These are phyloP conservation scores for Gynostemma pentaphyllum DNA, from an alignment of 306 rosid genomes.

Conservation along the genomic window DNA sequence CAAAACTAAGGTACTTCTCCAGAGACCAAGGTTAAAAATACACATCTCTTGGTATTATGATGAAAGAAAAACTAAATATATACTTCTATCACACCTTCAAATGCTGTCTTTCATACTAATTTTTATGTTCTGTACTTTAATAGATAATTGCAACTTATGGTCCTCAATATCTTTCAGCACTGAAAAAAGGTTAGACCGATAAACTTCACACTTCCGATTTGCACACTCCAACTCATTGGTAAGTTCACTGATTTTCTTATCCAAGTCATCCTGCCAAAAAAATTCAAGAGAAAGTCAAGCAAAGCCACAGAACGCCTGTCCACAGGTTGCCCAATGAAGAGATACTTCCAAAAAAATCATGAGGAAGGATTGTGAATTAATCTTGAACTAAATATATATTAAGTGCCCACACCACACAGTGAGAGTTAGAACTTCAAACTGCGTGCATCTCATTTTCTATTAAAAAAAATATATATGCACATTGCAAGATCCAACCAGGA, in stretches of 20 bases:
- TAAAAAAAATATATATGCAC: neutral
- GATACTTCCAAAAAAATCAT: neutral
- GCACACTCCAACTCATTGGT: slow-evolving; percentile 57
- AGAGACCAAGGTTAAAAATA: slow-evolving; percentile 3
- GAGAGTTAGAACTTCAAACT: neutral
- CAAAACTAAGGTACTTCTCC: neutral
- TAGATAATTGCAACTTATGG: slow-evolving; percentile 79
- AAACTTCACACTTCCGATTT: slow-evolving; percentile 77
- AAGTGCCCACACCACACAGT: neutral
- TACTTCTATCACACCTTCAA: slow-evolving; percentile 27
- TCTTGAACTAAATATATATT: neutral
- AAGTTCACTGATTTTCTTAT: slow-evolving; percentile 60
- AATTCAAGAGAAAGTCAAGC: slow-evolving; percentile 6
- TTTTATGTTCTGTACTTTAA: slow-evolving; percentile 92
- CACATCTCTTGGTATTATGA: neutral
- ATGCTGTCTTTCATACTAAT: slow-evolving; percentile 82
- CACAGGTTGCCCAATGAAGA: neutral
- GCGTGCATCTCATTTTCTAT: neutral
- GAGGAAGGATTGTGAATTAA: neutral
- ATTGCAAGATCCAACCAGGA: neutral
- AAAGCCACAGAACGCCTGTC: neutral
- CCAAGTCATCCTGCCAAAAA: slow-evolving; percentile 76
- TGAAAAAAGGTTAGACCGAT: slow-evolving; percentile 87
- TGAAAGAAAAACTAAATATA: neutral
- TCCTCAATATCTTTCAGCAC: slow-evolving; percentile 95